phyloP scores from a whole-genome alignment of 208 protist species.

The Acanthamoeba quina region DNA sequence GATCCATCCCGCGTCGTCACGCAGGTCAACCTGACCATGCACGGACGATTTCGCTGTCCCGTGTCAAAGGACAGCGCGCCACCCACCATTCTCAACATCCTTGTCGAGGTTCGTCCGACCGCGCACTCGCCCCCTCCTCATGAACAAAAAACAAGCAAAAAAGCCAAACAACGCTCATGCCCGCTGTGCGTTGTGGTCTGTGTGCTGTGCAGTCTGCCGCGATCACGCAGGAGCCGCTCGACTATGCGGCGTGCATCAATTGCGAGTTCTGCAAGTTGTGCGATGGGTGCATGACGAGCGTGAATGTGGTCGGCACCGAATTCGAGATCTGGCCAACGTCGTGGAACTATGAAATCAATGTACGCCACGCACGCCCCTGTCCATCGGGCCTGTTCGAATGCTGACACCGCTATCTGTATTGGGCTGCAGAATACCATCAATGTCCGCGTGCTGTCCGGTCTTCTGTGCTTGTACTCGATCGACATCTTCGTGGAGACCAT shows the following conservation, averaged over 20 bases:
- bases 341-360: constrained; percentile 54
- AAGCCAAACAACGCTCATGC: not conserved
- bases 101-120: not conserved
- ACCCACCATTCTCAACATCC: constrained; percentile 68
- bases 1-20: constrained; percentile 20
- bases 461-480: constrained; percentile 19
- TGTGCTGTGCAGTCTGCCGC: not conserved
- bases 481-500: constrained; percentile 51
- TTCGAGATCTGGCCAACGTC: constrained; percentile 24
- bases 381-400: not conserved
- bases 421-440: constrained; percentile 39
- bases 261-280: constrained; percentile 46
- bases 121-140: not conserved
- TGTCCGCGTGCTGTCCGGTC: constrained; percentile 13
- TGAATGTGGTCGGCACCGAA: constrained; percentile 12
- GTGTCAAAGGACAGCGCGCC: not conserved
- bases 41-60: constrained; percentile 50
- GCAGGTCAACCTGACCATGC: constrained; percentile 73
- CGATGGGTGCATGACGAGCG: not conserved
- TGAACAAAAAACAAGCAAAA: not conserved
- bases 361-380: not conserved
- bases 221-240: constrained; percentile 33
- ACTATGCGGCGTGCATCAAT: constrained; percentile 21
- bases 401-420: not conserved
- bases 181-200: not conserved